phyloP scores from a whole-genome alignment of 2,329 filamentous ascomycete species.

The Malbranchea zuffiana region DNA sequence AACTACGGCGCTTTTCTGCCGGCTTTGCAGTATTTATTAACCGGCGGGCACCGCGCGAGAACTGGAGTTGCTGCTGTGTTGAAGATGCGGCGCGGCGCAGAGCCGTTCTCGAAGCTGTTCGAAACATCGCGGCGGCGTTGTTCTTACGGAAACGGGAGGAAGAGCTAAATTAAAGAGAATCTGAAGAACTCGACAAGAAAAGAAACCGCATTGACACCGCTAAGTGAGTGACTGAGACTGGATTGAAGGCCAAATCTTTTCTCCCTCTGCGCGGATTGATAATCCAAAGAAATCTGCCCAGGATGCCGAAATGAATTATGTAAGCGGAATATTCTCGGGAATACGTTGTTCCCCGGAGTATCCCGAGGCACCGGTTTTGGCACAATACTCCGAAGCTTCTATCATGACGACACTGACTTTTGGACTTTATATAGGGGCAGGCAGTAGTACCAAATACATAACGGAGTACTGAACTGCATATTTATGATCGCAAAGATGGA shows the following conservation, averaged over 20 bases:
- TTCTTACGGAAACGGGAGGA: too few relatives aligned
- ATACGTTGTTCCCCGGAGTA: too few relatives aligned
- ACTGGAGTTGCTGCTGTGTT: slow-evolving; percentile 15
- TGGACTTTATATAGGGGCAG: too few relatives aligned
- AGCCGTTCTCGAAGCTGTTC: slow-evolving; percentile 15
- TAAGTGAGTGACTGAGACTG: too few relatives aligned
- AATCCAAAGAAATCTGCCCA: too few relatives aligned
- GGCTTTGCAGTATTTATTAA: slow-evolving; percentile 46
- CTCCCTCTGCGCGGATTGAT: too few relatives aligned
- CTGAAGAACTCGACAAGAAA: slow-evolving; percentile 1
- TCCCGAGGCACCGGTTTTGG: too few relatives aligned
- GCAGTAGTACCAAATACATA: neutral
- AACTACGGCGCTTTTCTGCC: slow-evolving; percentile 60
- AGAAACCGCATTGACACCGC: slow-evolving; percentile 5
- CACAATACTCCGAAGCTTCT: too few relatives aligned
- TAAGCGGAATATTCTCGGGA: too few relatives aligned
- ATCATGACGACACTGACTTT: too few relatives aligned
- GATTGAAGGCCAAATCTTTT: too few relatives aligned
- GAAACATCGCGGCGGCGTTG: slow-evolving; percentile 18
- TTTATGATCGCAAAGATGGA: slow-evolving; percentile 19
- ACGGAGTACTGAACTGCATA: neutral
- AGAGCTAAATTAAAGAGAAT: slow-evolving; percentile 3
- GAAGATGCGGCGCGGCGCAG: slow-evolving; percentile 12
- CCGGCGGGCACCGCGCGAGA: slow-evolving; percentile 27
- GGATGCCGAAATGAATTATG: too few relatives aligned